Percentiles rank a stretch among this genome's conserved stretches.
These are phyloP conservation scores for Amanita subjunquillea DNA, from an alignment of 768 basidiomycete species.

Conservation along the genomic window DNA sequence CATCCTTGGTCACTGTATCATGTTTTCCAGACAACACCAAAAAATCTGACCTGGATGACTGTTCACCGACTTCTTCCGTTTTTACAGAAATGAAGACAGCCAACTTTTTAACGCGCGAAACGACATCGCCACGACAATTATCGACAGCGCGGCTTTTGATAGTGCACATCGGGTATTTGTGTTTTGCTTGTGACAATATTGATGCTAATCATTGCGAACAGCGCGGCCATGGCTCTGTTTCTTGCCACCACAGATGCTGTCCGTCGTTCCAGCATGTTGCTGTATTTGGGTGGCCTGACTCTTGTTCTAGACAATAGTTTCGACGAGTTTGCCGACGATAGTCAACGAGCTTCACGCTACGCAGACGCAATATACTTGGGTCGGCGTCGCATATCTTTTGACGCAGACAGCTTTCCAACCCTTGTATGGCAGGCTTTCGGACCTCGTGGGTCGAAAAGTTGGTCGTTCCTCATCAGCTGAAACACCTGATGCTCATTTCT, in stretches of 20 bases:
- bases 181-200: constrained; percentile 3
- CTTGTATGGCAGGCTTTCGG: constrained; percentile 71
- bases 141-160: constrained; percentile 49
- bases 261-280: constrained; percentile 14
- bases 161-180: constrained; percentile 57
- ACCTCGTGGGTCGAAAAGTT: constrained; percentile 74
- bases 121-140: constrained; percentile 17
- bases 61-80: background rate
- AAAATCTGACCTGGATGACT: background rate
- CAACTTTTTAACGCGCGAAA: constrained; percentile 19
- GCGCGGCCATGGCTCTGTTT: constrained; percentile 72
- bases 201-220: constrained; percentile 14
- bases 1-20: background rate
- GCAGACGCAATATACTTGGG: constrained; percentile 74
- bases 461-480: constrained; percentile 9
- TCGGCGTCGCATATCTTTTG: constrained; percentile 76
- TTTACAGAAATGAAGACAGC: constrained; percentile 5
- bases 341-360: constrained; percentile 57
- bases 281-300: background rate
- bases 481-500: background rate
- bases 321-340: constrained; percentile 78
- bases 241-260: constrained; percentile 84
- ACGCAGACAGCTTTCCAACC: constrained; percentile 84
- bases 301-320: constrained; percentile 50
- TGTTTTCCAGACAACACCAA: background rate